phyloP scores from a whole-genome alignment of 208 protist species.

The Trichomonas gallinae region DNA sequence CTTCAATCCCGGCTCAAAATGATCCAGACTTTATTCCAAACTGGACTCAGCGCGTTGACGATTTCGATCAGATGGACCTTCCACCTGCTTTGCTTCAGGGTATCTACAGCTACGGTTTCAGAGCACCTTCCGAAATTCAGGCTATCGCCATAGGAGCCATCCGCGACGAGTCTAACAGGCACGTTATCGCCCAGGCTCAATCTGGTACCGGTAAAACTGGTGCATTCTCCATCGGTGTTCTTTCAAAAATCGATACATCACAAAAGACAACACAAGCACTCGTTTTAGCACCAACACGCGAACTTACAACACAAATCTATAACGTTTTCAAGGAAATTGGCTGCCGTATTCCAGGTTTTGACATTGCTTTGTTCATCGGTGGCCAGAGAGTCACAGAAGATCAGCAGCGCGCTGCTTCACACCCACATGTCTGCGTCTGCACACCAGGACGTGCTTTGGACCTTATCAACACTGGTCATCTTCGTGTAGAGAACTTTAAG shows the following conservation, averaged over 20 bases:
- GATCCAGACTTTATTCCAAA: conserved; percentile 12
- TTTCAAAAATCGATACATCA: conserved; percentile 33
- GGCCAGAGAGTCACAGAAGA: conserved; percentile 82
- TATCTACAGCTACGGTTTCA: conserved; percentile 92
- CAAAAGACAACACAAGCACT: conserved; percentile 68
- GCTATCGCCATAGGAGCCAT: conserved; percentile 72
- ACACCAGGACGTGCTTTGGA: conserved; percentile 93
- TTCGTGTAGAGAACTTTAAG: conserved; percentile 59
- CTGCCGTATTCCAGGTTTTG: conserved; percentile 70
- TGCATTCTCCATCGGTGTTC: conserved; percentile 67
- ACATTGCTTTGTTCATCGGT: conserved; percentile 56
- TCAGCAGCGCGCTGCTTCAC: conserved; percentile 65
- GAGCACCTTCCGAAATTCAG: conserved; percentile 92
- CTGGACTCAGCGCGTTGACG: background rate
- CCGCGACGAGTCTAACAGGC: conserved; percentile 49
- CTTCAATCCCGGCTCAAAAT: background rate
- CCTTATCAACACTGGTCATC: conserved; percentile 72
- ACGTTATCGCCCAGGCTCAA: conserved; percentile 90
- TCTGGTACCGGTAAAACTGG: conserved; percentile 95
- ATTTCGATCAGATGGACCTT: conserved; percentile 93
- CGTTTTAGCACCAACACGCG: conserved; percentile 84
- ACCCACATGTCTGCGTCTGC: conserved; percentile 74
- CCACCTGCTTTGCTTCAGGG: conserved; percentile 79
- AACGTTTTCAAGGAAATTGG: conserved; percentile 70
- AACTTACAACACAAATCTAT: conserved; percentile 82